phyloP scores from a whole-genome alignment of 1,139 yeast species.

The Zygosaccharomyces sapae region DNA sequence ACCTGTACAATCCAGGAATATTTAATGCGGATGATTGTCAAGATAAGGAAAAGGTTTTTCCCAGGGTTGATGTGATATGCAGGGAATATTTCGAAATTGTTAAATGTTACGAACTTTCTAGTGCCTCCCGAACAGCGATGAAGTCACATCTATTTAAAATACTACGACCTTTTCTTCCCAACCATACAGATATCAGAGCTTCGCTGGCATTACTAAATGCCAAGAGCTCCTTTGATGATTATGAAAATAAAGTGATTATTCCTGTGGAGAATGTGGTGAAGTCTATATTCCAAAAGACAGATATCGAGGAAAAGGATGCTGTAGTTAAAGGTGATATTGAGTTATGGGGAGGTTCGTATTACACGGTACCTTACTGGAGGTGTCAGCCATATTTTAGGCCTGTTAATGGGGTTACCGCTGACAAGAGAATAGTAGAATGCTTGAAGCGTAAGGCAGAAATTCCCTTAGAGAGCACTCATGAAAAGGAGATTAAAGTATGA shows the following conservation, averaged over 20 bases:
- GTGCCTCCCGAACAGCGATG: constrained; percentile 77
- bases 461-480: constrained; percentile 13
- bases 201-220: constrained; percentile 53
- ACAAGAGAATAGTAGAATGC: constrained; percentile 40
- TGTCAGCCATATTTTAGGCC: constrained; percentile 92
- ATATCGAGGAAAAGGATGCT: constrained; percentile 47
- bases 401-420: constrained; percentile 63
- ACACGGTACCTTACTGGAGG: constrained; percentile 91
- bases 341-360: constrained; percentile 78
- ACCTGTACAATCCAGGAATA: constrained; percentile 87
- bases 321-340: constrained; percentile 53
- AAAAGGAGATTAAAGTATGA: constrained; percentile 16
- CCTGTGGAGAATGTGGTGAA: constrained; percentile 64
- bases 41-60: constrained; percentile 64
- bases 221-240: constrained; percentile 47
- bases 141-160: constrained; percentile 91
- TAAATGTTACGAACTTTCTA: constrained; percentile 52
- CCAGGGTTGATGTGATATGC: constrained; percentile 76
- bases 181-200: constrained; percentile 73
- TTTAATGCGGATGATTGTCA: constrained; percentile 41
- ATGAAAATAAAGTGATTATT: constrained; percentile 61
- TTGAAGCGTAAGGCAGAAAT: constrained; percentile 22
- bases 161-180: constrained; percentile 69
- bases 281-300: constrained; percentile 44
- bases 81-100: constrained; percentile 89